Evolutionary conservation across 371 early-diverging fungal species (phyloP), one percentile per base, ranked within the genome.

Genomic region (Mortierella sp.): DNA sequence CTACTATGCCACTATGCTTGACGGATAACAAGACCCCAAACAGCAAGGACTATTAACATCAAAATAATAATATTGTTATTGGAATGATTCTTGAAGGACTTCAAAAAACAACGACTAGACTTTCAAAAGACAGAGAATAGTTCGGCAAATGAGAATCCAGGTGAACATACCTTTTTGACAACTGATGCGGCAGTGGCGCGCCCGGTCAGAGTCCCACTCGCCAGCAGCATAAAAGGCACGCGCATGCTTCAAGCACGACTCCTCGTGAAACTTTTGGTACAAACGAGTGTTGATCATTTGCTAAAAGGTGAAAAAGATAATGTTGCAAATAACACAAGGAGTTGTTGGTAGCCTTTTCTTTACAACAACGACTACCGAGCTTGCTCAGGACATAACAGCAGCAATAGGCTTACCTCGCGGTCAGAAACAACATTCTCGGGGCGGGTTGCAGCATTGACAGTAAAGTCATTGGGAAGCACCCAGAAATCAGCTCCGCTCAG

Each of bases 391-490:
- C 16, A 63, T 32, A n/a, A 16, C 56, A 56, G 12, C 3, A 35
- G 21, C 41, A 29, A 27, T 11, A 41, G 5, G 27, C 38, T 72
- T 71, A 81, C 84, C 81, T 83, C 88, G 29, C 89, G 89, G 55
- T 83, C 88, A 32, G 83, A 77, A 48, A 72, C 43, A 49, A 74
- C 80, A 29, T 74, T n/a, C 1, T 83, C 86, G 18, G 44, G 70
- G 27, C 78, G 78, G 27, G 65, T 76, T 24, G 80, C 78, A 7
- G 54, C 58, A 35, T 86, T 86, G 71, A 93, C 89, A 24, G 91
- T 81, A 73, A 91, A 93, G 70, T 92, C 91, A 41, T 90, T 79
- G 18, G 93, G 92, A 11, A 93, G 80, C 14, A 92, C 91, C 90
- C 90, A 90, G 72, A 89, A 91, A 49, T 93, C 90, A 16, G 90